phyloP scores from a whole-genome alignment of 352 stramenopile species.

The Phytophthora syringae region DNA sequence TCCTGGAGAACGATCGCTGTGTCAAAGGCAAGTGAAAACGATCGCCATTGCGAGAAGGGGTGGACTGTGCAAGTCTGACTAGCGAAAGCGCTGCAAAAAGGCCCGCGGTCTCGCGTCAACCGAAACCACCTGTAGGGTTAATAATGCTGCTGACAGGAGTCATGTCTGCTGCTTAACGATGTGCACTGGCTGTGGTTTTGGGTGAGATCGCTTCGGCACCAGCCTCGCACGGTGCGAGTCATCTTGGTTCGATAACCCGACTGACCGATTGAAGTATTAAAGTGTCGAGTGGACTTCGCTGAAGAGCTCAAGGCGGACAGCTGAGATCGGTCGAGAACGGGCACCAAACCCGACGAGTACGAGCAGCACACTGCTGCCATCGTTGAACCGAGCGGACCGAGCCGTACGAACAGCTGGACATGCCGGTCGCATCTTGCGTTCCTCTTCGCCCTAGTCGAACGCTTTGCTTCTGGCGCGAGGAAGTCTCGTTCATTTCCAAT shows the following conservation, averaged over 20 bases:
- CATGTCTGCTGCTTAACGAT: neutral
- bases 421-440: conserved; percentile 9
- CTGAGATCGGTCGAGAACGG: conserved; percentile 27
- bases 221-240: no score
- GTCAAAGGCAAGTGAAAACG: no score
- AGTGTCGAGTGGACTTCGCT: neutral
- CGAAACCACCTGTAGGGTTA: no score
- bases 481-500: conserved; percentile 20
- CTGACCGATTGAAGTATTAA: neutral
- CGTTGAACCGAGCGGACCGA: conserved; percentile 6
- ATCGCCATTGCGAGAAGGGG: conserved; percentile 1
- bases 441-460: no score
- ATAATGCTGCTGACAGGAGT: neutral
- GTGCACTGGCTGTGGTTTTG: neutral
- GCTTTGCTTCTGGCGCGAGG: neutral
- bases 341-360: conserved; percentile 5
- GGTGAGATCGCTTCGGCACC: conserved; percentile 10
- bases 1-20: neutral
- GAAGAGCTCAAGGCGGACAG: neutral
- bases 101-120: neutral
- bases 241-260: no score
- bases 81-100: conserved; percentile 22
- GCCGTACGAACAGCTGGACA: conserved; percentile 22
- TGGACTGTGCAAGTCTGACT: no score
- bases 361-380: conserved; percentile 8